phyloP scores from a whole-genome alignment of 2,329 filamentous ascomycete genomes.

The Triangularia verruculosa region DNA sequence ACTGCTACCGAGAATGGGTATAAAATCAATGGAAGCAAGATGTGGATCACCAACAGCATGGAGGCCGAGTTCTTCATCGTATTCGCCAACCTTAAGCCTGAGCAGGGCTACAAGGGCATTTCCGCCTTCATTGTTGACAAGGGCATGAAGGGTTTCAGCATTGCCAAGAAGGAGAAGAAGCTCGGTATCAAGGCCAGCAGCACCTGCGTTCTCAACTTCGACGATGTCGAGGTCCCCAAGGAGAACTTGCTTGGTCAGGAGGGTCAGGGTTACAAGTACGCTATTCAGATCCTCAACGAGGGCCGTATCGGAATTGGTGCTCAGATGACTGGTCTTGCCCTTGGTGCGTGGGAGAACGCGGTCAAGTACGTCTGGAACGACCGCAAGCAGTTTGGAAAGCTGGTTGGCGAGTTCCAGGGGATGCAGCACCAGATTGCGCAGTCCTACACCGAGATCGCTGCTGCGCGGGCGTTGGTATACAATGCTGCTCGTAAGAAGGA shows the following conservation, averaged over 20 bases:
- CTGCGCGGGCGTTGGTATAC: constrained; percentile 88
- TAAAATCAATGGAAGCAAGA: constrained; percentile 87
- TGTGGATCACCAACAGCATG: constrained; percentile 99
- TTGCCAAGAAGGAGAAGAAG: constrained; percentile 99
- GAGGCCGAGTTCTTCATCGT: constrained; percentile 96
- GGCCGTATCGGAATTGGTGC: constrained; percentile 96
- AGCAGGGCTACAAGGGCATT: constrained; percentile 94
- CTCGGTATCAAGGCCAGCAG: constrained; percentile 93
- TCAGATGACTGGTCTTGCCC: constrained; percentile 95
- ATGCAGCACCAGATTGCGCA: constrained; percentile 99
- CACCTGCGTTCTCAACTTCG: constrained; percentile 96
- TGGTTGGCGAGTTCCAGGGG: constrained; percentile 95
- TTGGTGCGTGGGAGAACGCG: constrained; percentile 94
- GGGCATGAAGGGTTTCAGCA: constrained; percentile 80
- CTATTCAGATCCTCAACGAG: constrained; percentile 90
- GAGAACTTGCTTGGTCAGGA: constrained; percentile 84
- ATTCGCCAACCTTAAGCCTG: constrained; percentile 90
- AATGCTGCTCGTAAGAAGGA: constrained; percentile 98
- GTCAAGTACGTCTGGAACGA: constrained; percentile 96
- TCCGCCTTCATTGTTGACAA: constrained; percentile 95
- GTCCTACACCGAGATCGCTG: constrained; percentile 88
- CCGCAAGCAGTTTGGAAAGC: constrained; percentile 90
- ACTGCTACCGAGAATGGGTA: constrained; percentile 80
- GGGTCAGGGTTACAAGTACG: constrained; percentile 96
- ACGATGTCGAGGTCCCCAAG: constrained; percentile 87